Evolutionary conservation across 192 early-diverging fungal genomes (phyloP), one percentile per base, ranked within the genome.

Genomic region (Umbelopsis isabellina): DNA sequence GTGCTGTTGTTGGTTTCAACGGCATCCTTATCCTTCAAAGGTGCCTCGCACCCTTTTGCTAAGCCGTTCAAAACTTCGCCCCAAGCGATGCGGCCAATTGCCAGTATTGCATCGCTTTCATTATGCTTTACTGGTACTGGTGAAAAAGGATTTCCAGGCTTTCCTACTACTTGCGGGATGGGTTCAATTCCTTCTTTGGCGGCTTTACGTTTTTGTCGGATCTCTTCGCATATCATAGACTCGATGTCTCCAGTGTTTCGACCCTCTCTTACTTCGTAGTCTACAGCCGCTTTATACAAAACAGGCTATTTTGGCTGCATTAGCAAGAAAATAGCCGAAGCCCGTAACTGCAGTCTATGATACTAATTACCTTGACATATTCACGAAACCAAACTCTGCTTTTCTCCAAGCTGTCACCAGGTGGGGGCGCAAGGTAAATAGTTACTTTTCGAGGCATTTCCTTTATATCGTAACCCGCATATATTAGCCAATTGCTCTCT

Each of bases 201-300:
- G 23, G 48, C 70, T 48, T 71, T 50, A 1, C 82, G 81, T 22
- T 65, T 71, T 45, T 75, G 41, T 45, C 67, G 18, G 15, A 83
- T 66, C 20, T 80, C 70, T 70, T 80, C 73, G 12, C 71, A 53
- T 3, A 83, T 70, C 44, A 71, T 46, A n/a, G 67, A 18, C 27
- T 80, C 75, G 12, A 83, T 78, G 23, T 80, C 69, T 2, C 79
- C 82, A 27, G 66, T 25, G 10, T 66, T 50, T 15, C 66, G 55
- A 11, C 71, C 79, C 51, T 83, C 82, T 35, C 75, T 73, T 18
- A 83, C 73, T 68, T 83, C 82, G 27, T 83, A 83, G 49, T 83
- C 82, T 13, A 83, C 67, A 30, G 82, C 82, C 50, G 67, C 79
- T 10, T 73, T 75, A 45, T 76, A 79, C 20, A 83, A 67, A 2